Evolutionary conservation across 2,329 filamentous ascomycete species (phyloP).

Genomic region (Podosphaera fusca): DNA sequence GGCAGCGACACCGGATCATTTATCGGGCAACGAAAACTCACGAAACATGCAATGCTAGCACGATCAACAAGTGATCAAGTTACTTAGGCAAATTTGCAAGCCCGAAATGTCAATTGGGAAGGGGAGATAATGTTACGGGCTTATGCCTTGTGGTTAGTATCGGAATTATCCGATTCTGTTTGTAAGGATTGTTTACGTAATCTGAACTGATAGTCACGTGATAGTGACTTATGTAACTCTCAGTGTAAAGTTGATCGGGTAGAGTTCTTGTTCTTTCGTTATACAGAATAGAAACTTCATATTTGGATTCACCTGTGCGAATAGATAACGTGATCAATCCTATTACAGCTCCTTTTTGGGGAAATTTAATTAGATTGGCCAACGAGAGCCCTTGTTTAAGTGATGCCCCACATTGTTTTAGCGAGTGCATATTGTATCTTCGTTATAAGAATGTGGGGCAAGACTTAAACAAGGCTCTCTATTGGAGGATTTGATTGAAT

Average conservation of each 20-base stretch:
- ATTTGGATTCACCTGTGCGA: not conserved
- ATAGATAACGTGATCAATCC: not conserved
- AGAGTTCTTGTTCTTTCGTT: not conserved
- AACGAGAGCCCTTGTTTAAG: no score
- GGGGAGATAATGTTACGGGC: not conserved
- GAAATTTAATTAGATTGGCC: no score
- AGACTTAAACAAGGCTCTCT: no score
- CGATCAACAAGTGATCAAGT: not conserved
- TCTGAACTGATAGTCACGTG: not conserved
- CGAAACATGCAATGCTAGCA: not conserved
- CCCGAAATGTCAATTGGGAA: not conserved
- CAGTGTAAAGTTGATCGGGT: not conserved
- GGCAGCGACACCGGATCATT: not conserved
- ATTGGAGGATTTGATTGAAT: no score
- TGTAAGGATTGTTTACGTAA: not conserved
- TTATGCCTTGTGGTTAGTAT: not conserved
- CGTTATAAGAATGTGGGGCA: no score
- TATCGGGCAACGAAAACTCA: not conserved
- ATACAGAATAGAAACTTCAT: not conserved
- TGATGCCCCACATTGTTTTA: no score
- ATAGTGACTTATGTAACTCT: not conserved
- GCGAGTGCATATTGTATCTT: no score
- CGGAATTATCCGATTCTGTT: no score
- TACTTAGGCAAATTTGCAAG: not conserved
- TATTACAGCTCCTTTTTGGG: not conserved